phyloP scores from a whole-genome alignment of 106 monocot genomes.

The Triglochin maritima region DNA sequence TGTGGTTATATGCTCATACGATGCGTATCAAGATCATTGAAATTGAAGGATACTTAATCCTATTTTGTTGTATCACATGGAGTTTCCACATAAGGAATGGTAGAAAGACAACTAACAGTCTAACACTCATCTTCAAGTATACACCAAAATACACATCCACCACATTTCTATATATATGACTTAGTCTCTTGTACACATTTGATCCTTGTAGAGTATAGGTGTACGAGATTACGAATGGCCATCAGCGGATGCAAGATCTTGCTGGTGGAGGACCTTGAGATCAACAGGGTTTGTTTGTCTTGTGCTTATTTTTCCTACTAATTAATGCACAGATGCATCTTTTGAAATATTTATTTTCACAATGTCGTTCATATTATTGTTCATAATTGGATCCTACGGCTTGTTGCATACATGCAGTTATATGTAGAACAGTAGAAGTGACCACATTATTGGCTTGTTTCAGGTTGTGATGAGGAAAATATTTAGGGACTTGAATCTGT shows the following conservation, averaged over 20 bases:
- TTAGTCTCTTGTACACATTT: too few relatives aligned
- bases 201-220: too few relatives aligned
- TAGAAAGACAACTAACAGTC: too few relatives aligned
- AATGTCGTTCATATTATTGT: neutral
- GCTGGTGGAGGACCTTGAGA: conserved; percentile 21
- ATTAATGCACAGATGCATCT: neutral
- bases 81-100: too few relatives aligned
- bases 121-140: too few relatives aligned
- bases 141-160: too few relatives aligned
- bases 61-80: too few relatives aligned
- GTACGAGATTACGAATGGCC: neutral
- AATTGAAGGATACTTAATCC: too few relatives aligned
- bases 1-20: too few relatives aligned
- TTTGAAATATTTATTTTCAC: neutral
- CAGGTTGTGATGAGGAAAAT: conserved; percentile 14
- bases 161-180: too few relatives aligned
- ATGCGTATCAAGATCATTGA: too few relatives aligned
- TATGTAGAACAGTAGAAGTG: neutral
- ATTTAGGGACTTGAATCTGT: neutral
- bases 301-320: neutral
- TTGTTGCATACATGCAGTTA: neutral
- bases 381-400: neutral
- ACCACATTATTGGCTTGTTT: neutral
- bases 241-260: conserved; percentile 5
- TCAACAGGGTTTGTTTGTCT: conserved; percentile 9